phyloP scores from a whole-genome alignment of 2,329 filamentous ascomycete genomes.

The Colletotrichum chrysophilum region DNA sequence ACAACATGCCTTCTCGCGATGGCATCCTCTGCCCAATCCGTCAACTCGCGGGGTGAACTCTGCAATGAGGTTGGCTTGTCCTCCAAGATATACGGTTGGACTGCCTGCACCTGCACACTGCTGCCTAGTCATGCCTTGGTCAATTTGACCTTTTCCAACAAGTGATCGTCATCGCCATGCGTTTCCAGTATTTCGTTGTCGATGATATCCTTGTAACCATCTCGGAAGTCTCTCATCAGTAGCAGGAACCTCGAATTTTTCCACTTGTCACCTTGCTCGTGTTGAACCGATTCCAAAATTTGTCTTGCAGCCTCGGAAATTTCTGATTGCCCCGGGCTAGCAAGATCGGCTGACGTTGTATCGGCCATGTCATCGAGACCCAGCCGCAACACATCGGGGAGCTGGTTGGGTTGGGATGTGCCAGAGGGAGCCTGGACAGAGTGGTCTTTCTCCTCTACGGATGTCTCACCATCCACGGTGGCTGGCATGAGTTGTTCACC shows the following conservation, averaged over 20 bases:
- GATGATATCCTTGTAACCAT: slow-evolving; percentile 49
- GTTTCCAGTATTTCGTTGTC: slow-evolving; percentile 44
- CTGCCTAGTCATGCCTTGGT: neutral
- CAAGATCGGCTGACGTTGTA: neutral
- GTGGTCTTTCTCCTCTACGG: neutral
- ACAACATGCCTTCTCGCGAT: neutral
- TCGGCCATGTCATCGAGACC: neutral
- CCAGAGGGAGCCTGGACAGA: neutral
- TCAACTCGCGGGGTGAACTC: neutral
- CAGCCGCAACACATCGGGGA: neutral
- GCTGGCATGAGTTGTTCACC: neutral
- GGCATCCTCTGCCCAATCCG: neutral
- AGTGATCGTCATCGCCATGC: neutral
- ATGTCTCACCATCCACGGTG: too few species aligned
- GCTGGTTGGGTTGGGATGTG: neutral
- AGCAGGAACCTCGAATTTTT: slow-evolving; percentile 50
- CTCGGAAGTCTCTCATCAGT: slow-evolving; percentile 50
- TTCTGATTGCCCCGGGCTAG: slow-evolving; percentile 23
- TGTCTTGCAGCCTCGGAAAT: slow-evolving; percentile 48
- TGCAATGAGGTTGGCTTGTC: neutral
- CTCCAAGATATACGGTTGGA: neutral
- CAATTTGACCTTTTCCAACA: neutral
- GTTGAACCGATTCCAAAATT: slow-evolving; percentile 47
- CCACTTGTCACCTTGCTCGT: slow-evolving; percentile 51
- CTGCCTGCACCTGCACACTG: neutral